These are phyloP conservation scores for Chionographis japonica DNA, from an alignment of 106 monocot species.

Conservation along the genomic window DNA sequence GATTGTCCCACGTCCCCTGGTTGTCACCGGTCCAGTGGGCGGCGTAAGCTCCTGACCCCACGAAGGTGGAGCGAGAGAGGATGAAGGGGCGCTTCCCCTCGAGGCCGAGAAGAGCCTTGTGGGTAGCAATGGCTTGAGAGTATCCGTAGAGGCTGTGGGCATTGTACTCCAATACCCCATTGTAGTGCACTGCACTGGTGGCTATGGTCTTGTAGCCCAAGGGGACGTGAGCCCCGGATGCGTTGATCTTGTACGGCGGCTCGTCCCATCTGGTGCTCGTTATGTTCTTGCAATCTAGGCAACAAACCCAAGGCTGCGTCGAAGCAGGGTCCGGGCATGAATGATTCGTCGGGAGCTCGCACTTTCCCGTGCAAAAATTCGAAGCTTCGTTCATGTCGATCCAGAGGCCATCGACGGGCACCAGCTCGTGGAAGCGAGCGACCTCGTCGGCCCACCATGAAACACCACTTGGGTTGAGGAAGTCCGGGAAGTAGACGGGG, in stretches of 20 bases:
- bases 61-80: conserved; percentile 77
- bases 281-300: conserved; percentile 90
- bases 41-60: conserved; percentile 75
- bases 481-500: conserved; percentile 94
- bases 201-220: conserved; percentile 94
- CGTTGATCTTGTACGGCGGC: conserved; percentile 94
- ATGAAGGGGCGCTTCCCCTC: conserved; percentile 79
- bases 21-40: conserved; percentile 99
- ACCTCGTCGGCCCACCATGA: conserved; percentile 92
- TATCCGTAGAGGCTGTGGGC: conserved; percentile 93
- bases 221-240: conserved; percentile 50
- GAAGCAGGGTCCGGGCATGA: conserved; percentile 44
- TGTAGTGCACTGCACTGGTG: conserved; percentile 66
- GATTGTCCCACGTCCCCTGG: conserved; percentile 89
- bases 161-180: conserved; percentile 81
- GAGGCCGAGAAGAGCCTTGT: conserved; percentile 53
- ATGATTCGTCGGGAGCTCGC: conserved; percentile 53
- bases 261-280: conserved; percentile 81
- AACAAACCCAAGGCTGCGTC: conserved; percentile 67
- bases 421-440: conserved; percentile 59
- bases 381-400: conserved; percentile 98
- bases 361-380: conserved; percentile 92
- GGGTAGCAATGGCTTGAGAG: conserved; percentile 75
- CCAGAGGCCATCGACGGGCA: conserved; percentile 95
- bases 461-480: conserved; percentile 60